phyloP scores from a whole-genome alignment of 1,284 basidiomycete genomes.

The Blastosporella zonata region DNA sequence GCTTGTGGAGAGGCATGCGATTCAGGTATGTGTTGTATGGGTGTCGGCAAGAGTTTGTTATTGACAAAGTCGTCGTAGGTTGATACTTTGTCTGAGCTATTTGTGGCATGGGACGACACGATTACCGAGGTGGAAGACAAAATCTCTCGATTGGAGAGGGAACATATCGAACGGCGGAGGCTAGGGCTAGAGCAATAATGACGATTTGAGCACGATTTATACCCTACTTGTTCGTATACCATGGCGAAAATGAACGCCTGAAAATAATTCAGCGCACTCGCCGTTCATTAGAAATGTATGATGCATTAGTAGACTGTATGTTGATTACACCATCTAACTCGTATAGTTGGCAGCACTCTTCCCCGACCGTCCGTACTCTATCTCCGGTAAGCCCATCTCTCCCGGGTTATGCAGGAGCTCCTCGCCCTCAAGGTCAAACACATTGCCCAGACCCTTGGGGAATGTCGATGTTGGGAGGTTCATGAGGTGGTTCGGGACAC shows the following conservation, averaged over 20 bases:
- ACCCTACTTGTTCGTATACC: slow-evolving; percentile 10
- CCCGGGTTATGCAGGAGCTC: slow-evolving; percentile 50
- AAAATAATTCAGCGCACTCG: background rate
- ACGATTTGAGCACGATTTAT: background rate
- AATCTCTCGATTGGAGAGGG: slow-evolving; percentile 52
- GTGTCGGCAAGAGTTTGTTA: background rate
- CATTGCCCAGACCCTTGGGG: slow-evolving; percentile 45
- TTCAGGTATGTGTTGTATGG: slow-evolving; percentile 46
- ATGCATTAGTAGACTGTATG: slow-evolving; percentile 6
- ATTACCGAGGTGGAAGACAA: slow-evolving; percentile 61
- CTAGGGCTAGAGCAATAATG: slow-evolving; percentile 43
- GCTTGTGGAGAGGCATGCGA: slow-evolving; percentile 65
- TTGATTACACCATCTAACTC: slow-evolving; percentile 15
- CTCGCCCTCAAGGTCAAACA: slow-evolving; percentile 35
- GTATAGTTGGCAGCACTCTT: slow-evolving; percentile 28
- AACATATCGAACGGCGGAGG: slow-evolving; percentile 51
- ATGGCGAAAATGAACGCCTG: background rate
- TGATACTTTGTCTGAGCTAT: slow-evolving; percentile 73
- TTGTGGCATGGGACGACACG: slow-evolving; percentile 77
- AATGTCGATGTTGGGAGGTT: slow-evolving; percentile 73
- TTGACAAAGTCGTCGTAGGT: slow-evolving; percentile 42
- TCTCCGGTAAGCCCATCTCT: slow-evolving; percentile 57
- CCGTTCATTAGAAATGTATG: slow-evolving; percentile 2
- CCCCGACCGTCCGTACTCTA: slow-evolving; percentile 65
- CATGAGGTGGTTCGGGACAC: slow-evolving; percentile 61